Evolutionary conservation across 2,329 filamentous ascomycete species (phyloP), one percentile per base, ranked within the genome.

Genomic region (Colletotrichum salicis): DNA sequence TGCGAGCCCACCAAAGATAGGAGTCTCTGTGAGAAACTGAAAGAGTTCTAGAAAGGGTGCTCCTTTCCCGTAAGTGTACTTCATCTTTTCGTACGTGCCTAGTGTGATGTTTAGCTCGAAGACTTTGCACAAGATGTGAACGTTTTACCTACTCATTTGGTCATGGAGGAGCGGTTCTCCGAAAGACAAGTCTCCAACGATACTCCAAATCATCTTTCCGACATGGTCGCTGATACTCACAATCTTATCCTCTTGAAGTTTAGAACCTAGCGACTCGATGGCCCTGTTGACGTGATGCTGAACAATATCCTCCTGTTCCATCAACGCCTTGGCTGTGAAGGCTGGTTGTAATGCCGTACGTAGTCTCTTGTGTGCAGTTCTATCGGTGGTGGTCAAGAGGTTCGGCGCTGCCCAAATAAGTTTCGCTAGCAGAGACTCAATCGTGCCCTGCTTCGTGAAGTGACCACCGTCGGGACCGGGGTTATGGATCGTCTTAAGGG

Each of bases 371-470:
- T 66, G 62, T 3, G 67, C 67, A 3, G 67, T 51, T 8, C 31
- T 56, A 4, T 66, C 56, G 0, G 55, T 55, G 5, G 56, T 61
- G 0, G 67, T 70, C 19, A 70, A 22, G 0, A 70, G 37, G 29
- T 70, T 70, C 4, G 67, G 55, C 48, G 67, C 67, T 1, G 67
- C 55, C 55, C 55, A 70, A n/a, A 70, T 61, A 8, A 70, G 37
- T 12, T 57, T 60, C 6, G 48, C 55, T 1, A 70, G 45, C 3
- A 70, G 22, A 11, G 55, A 37, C 13, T 70, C 67, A 4, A 61
- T 56, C 0, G 67, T 70, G 10, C 67, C 67, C 22, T 70, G 33
- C 37, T 70, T 70, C 8, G 67, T 70, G 29, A 70, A 70, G 35
- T 60, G 62, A 0, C 67, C 56, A 3, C 62, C 63, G 11, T 48